Base-by-base conservation (phyloP, 2,329 filamentous ascomycete species). In the Trichoderma pleuroti region DNA sequence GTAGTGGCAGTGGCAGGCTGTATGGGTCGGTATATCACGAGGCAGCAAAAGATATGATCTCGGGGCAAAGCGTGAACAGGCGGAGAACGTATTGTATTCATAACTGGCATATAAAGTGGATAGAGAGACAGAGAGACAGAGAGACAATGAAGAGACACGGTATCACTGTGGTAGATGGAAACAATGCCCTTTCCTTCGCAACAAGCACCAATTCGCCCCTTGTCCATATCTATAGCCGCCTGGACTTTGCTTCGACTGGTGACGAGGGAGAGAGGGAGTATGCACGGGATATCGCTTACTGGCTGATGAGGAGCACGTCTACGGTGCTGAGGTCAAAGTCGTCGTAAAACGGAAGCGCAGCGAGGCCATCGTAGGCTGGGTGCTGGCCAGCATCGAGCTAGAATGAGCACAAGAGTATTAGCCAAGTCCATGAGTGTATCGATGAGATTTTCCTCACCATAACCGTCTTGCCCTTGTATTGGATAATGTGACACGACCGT, bases 401-500 rank as follows among this genome's bases (percentile, higher is more conserved):
- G 59, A 71, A 57, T 12, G 4, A 28, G 42, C 26, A 69, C 36
- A 18, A 61, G 21, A 24, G 5, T 10, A 11, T 64, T 32, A 64
- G 30, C 10, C 26, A 28, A 18, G 26, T n/a, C 46, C 46, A 46
- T 12, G 32, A 21, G 10, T 57, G 36, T 24, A 28, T 26, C 46
- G 46, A 52, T 30, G 6, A 24, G n/a, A n/a, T 18, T 36, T 34
- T 70, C 66, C 77, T 76, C 84, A 97, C 94, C 96, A 99, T 99
- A 75, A 99, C 93, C 7, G 95, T 98, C 82, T 99, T 99, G 73
- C 96, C 96, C 83, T 98, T 99, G 87, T 99, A 99, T 78, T 98
- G 94, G 72, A 99, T 90, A 76, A 99, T 97, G 80, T 99, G 96
- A 81, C 96, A 98, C 74, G 96, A 98, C 74, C 96, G 88, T 68